Evolutionary conservation across 1,284 basidiomycete species (phyloP).

Genomic region (Austroboletus olivaceoglutinosus): DNA sequence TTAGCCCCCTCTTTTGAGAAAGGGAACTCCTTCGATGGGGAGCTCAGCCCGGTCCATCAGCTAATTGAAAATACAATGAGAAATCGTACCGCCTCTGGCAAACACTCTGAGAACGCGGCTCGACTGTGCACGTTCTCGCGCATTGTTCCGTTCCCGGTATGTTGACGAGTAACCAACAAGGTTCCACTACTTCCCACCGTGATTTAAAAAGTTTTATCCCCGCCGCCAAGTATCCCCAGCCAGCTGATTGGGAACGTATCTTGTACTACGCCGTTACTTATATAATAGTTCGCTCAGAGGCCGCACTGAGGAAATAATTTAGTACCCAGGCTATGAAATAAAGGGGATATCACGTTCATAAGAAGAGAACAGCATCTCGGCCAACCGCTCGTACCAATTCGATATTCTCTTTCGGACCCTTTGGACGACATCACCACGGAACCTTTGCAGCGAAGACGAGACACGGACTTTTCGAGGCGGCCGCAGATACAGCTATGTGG

Average conservation of each 20-base stretch:
- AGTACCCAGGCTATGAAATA: not conserved
- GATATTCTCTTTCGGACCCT: constrained; percentile 6
- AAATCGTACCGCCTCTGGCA: constrained; percentile 15
- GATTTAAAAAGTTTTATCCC: not conserved
- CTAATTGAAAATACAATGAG: constrained; percentile 1
- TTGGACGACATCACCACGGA: constrained; percentile 6
- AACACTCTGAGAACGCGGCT: not conserved
- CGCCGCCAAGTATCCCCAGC: not conserved
- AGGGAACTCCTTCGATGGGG: not conserved
- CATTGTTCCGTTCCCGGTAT: constrained; percentile 10
- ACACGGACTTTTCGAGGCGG: constrained; percentile 3
- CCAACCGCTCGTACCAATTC: not conserved
- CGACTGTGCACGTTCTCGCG: not conserved
- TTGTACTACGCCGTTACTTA: constrained; percentile 2
- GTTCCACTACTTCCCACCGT: constrained; percentile 2
- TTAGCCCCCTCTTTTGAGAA: not conserved
- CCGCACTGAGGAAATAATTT: not conserved
- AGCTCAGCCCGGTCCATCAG: constrained; percentile 7
- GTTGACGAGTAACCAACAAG: constrained; percentile 9
- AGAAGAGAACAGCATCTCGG: constrained; percentile 3
- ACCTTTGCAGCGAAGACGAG: constrained; percentile 13
- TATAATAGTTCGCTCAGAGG: constrained; percentile 3
- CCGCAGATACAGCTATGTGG: not conserved
- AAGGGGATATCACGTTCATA: not conserved
- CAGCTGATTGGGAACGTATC: not conserved